These are phyloP conservation scores for Colletotrichum paranaense DNA, from an alignment of 2,329 filamentous ascomycete genomes.

Conservation along the genomic window DNA sequence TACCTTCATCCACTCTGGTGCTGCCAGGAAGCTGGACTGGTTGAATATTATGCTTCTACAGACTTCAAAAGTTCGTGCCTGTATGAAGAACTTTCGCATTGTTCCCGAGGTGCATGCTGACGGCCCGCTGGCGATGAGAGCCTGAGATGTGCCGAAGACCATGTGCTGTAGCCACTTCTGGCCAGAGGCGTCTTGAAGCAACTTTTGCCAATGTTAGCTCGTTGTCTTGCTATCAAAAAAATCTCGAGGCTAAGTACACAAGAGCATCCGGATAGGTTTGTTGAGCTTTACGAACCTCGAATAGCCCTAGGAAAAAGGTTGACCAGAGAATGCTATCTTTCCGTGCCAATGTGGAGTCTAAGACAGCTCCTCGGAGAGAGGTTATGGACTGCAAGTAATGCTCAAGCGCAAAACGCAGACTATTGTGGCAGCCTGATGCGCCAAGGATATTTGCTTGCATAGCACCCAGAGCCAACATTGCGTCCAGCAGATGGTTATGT, in stretches of 20 bases:
- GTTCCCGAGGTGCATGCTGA: conserved; percentile 37
- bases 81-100: conserved; percentile 42
- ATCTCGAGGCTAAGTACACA: not conserved
- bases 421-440: not conserved
- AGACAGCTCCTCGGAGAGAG: conserved; percentile 37
- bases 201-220: conserved; percentile 36
- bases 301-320: conserved; percentile 46
- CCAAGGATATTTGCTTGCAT: conserved; percentile 40
- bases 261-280: not conserved
- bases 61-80: conserved; percentile 45
- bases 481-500: conserved; percentile 39
- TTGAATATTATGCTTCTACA: conserved; percentile 47
- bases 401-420: conserved; percentile 34
- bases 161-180: conserved; percentile 48
- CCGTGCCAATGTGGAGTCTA: not conserved
- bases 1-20: conserved; percentile 39
- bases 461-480: conserved; percentile 45
- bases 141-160: conserved; percentile 47
- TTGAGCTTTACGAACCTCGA: conserved; percentile 42
- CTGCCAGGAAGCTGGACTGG: conserved; percentile 41
- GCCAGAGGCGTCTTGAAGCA: conserved; percentile 46
- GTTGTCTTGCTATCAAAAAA: too few species aligned
- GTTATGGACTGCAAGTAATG: conserved; percentile 43
- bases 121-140: conserved; percentile 45
- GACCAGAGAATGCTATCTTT: conserved; percentile 43